Conservation (phyloP, 441 rosid genomes). For the Gossypium lobatum region DNA sequence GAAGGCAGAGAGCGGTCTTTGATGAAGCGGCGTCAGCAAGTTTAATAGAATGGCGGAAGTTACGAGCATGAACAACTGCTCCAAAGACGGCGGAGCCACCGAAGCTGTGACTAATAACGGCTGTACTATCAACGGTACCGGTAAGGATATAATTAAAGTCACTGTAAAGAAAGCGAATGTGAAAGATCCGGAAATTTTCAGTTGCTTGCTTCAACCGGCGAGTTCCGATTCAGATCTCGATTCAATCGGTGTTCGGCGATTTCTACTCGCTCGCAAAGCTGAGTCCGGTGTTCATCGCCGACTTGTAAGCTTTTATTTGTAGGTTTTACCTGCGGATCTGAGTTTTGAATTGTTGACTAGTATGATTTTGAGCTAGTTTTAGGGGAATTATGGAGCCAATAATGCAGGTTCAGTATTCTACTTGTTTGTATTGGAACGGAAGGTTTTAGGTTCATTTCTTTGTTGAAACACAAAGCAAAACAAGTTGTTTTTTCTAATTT, state of each 20-base stretch:
- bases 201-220: constrained; percentile 74
- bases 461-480: not conserved
- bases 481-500: not conserved
- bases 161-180: constrained; percentile 24
- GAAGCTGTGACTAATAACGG: constrained; percentile 10
- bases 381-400: not conserved
- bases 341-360: not conserved
- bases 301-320: constrained; percentile 35
- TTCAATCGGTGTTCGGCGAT: constrained; percentile 67
- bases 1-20: not conserved
- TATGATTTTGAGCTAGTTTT: constrained; percentile 1
- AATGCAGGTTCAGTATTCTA: not conserved
- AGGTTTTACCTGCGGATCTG: constrained; percentile 8
- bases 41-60: constrained; percentile 40
- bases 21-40: constrained; percentile 10
- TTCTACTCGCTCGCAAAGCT: constrained; percentile 76
- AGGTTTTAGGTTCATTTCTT: not conserved
- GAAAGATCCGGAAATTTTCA: constrained; percentile 53
- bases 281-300: constrained; percentile 59
- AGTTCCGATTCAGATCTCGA: constrained; percentile 51
- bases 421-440: not conserved
- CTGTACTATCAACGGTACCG: not conserved
- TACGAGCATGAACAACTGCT: constrained; percentile 15
- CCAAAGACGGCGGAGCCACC: constrained; percentile 20
- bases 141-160: not conserved